phyloP scores from a whole-genome alignment of 495 filamentous ascomycete genomes.

The Penicillium antarcticum region DNA sequence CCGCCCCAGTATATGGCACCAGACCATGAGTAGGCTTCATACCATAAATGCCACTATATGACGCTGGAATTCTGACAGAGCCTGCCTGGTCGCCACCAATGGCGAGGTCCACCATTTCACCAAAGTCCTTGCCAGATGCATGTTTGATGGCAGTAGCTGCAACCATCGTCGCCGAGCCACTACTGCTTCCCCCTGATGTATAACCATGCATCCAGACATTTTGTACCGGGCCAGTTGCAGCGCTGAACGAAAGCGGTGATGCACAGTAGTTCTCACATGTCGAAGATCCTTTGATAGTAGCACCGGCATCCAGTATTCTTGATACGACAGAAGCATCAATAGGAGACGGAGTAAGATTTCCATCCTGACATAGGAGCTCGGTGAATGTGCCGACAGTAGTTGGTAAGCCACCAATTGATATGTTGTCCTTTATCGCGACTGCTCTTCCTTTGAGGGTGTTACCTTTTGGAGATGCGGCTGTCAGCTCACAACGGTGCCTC shows the following conservation, averaged over 20 bases:
- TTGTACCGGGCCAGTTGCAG: constrained; percentile 43
- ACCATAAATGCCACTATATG: constrained; percentile 40
- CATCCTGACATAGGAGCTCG: constrained; percentile 18
- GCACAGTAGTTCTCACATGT: constrained; percentile 44
- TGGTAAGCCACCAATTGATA: constrained; percentile 31
- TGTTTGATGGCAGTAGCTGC: constrained; percentile 35
- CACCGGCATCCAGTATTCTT: constrained; percentile 38
- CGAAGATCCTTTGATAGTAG: constrained; percentile 30
- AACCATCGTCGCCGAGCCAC: constrained; percentile 49
- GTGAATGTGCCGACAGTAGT: constrained; percentile 30
- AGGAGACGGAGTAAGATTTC: constrained; percentile 19
- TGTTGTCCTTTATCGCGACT: constrained; percentile 37
- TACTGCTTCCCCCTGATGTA: constrained; percentile 50
- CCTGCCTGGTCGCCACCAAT: constrained; percentile 59
- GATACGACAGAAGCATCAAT: constrained; percentile 39
- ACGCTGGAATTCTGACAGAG: constrained; percentile 50
- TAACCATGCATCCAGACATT: constrained; percentile 38
- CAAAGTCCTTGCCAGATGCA: constrained; percentile 17
- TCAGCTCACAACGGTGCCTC: constrained; percentile 24
- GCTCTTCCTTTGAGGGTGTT: constrained; percentile 23
- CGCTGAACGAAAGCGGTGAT: constrained; percentile 31
- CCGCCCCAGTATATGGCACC: constrained; percentile 47
- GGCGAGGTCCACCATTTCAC: constrained; percentile 46
- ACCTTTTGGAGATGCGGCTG: constrained; percentile 8
- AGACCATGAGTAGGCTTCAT: constrained; percentile 50